Percentiles rank a stretch among this genome's conserved stretches.
phyloP scores from a whole-genome alignment of 2,329 filamentous ascomycete genomes.

The Pleurostoma richardsiae region DNA sequence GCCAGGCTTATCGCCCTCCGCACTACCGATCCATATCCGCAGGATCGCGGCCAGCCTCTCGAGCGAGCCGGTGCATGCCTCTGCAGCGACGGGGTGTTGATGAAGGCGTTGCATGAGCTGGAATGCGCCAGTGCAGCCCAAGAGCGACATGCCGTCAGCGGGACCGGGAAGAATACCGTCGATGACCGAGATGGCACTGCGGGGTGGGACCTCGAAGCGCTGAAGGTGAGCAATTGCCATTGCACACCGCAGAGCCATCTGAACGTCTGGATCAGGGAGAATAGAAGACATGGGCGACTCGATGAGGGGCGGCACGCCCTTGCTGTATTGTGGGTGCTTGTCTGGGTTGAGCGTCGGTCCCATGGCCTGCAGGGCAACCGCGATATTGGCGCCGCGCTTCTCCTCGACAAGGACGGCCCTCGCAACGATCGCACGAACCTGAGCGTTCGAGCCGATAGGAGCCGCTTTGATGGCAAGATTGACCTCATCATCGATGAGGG shows the following conservation, averaged over 20 bases:
- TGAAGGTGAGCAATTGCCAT: slow-evolving; percentile 56
- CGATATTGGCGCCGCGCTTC: slow-evolving; percentile 51
- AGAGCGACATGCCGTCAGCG: slow-evolving; percentile 42
- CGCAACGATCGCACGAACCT: slow-evolving; percentile 54
- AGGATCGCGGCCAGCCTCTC: slow-evolving; percentile 54
- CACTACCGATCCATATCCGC: slow-evolving; percentile 56
- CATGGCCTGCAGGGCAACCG: slow-evolving; percentile 48
- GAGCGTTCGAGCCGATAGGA: slow-evolving; percentile 71
- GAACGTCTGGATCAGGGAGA: slow-evolving; percentile 43
- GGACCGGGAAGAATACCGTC: slow-evolving; percentile 40
- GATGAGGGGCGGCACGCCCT: slow-evolving; percentile 34
- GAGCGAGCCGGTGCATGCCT: slow-evolving; percentile 40
- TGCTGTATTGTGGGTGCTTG: slow-evolving; percentile 21
- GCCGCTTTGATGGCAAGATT: slow-evolving; percentile 67
- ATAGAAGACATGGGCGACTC: slow-evolving; percentile 35
- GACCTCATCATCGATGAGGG: slow-evolving; percentile 43
- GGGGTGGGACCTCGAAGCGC: slow-evolving; percentile 33
- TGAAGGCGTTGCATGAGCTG: slow-evolving; percentile 51
- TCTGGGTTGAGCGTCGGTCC: slow-evolving; percentile 30
- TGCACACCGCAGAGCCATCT: slow-evolving; percentile 53
- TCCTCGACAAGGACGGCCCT: slow-evolving; percentile 51
- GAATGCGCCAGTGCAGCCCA: slow-evolving; percentile 56
- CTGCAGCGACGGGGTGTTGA: slow-evolving; percentile 38
- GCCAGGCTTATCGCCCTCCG: slow-evolving; percentile 43
- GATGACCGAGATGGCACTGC: slow-evolving; percentile 41